Conservation (phyloP, 306 rosid species). For the Abrus precatorius region DNA sequence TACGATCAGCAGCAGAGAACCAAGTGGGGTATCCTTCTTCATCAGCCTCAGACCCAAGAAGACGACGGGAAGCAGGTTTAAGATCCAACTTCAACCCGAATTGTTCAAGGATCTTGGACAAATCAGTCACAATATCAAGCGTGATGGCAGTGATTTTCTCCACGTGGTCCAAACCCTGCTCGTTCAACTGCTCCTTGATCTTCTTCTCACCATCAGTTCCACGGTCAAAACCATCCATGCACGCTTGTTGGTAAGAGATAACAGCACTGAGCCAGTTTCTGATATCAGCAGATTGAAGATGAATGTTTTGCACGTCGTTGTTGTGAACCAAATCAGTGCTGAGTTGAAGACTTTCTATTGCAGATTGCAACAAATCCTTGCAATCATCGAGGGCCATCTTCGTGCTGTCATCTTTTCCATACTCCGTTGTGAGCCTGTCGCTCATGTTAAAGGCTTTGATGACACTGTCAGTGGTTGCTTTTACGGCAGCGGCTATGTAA, state of each 20-base stretch:
- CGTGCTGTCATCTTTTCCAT: slow-evolving; percentile 22
- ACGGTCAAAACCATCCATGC: slow-evolving; percentile 57
- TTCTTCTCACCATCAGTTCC: slow-evolving; percentile 42
- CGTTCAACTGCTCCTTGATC: slow-evolving; percentile 25
- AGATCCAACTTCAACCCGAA: slow-evolving; percentile 53
- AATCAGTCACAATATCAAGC: slow-evolving; percentile 56
- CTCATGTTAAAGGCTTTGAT: slow-evolving; percentile 65
- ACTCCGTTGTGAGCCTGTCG: slow-evolving; percentile 46
- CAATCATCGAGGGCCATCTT: slow-evolving; percentile 72
- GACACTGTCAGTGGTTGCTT: slow-evolving; percentile 51
- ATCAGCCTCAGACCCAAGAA: slow-evolving; percentile 49
- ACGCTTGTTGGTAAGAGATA: slow-evolving; percentile 60
- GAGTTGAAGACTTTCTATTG: slow-evolving; percentile 54
- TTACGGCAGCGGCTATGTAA: slow-evolving; percentile 51
- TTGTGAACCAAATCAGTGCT: slow-evolving; percentile 44
- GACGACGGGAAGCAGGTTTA: slow-evolving; percentile 61
- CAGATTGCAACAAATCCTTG: slow-evolving; percentile 63
- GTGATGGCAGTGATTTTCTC: slow-evolving; percentile 60
- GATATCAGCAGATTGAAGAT: slow-evolving; percentile 50
- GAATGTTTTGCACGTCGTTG: slow-evolving; percentile 40
- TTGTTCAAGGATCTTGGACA: slow-evolving; percentile 45
- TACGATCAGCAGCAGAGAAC: slow-evolving; percentile 64
- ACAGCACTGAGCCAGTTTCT: slow-evolving; percentile 74
- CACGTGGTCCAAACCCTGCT: background rate
- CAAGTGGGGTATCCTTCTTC: slow-evolving; percentile 61